phyloP scores from a whole-genome alignment of 805 yeast species.

The Ogataea dorogensis region DNA sequence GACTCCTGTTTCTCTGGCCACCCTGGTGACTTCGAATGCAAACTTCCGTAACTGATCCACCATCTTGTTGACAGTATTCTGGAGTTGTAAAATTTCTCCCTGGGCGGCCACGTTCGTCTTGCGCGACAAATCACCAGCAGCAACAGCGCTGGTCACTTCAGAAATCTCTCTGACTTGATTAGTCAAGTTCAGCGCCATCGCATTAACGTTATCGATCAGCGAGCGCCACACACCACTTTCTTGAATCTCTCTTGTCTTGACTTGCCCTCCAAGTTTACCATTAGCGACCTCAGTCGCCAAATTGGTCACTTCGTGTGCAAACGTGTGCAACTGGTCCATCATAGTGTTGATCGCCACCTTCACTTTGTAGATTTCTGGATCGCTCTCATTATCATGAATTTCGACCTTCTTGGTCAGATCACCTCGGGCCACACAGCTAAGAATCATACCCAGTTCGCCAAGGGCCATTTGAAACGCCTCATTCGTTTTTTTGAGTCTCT shows the following conservation, averaged over 20 bases:
- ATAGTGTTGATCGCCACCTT: slow-evolving; percentile 80
- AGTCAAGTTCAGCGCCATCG: slow-evolving; percentile 84
- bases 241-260: slow-evolving; percentile 63
- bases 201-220: slow-evolving; percentile 78
- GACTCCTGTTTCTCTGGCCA: slow-evolving; percentile 87
- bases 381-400: slow-evolving; percentile 66
- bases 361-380: slow-evolving; percentile 77
- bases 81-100: slow-evolving; percentile 83
- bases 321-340: slow-evolving; percentile 85
- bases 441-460: slow-evolving; percentile 80
- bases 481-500: slow-evolving; percentile 44
- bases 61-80: slow-evolving; percentile 85
- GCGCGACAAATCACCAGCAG: slow-evolving; percentile 77
- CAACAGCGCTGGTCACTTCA: slow-evolving; percentile 86
- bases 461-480: slow-evolving; percentile 70
- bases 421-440: slow-evolving; percentile 86
- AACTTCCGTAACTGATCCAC: slow-evolving; percentile 81
- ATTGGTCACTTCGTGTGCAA: slow-evolving; percentile 77
- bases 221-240: slow-evolving; percentile 87
- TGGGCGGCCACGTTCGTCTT: slow-evolving; percentile 89
- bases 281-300: slow-evolving; percentile 89
- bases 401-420: slow-evolving; percentile 79
- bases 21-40: slow-evolving; percentile 83
- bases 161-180: slow-evolving; percentile 88
- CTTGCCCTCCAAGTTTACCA: slow-evolving; percentile 89